phyloP scores from a whole-genome alignment of 306 rosid species.

The Dryas drummondii region DNA sequence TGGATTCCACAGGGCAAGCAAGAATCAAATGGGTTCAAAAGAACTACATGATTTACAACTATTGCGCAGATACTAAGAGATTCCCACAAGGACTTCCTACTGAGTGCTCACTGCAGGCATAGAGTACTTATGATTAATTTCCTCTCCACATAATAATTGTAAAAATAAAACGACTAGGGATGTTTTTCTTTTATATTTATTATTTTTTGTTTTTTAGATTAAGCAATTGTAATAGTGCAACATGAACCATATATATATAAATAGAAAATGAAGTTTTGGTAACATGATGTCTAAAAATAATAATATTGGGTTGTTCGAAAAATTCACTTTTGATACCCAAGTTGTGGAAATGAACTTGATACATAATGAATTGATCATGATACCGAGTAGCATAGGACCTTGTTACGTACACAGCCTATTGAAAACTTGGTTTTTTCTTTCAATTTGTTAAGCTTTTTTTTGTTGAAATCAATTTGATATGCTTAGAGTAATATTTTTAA shows the following conservation, averaged over 20 bases:
- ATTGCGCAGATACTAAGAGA: slow-evolving; percentile 16
- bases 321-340: too few species aligned
- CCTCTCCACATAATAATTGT: neutral
- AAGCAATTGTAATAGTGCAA: neutral
- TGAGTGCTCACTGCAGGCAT: slow-evolving; percentile 1
- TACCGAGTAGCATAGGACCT: too few species aligned
- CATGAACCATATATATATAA: neutral
- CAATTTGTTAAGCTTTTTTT: too few species aligned
- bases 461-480: too few species aligned
- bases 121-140: neutral
- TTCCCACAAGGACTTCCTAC: slow-evolving; percentile 19
- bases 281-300: too few species aligned
- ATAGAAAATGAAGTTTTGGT: too few species aligned
- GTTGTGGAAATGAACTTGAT: too few species aligned
- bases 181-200: neutral
- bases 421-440: too few species aligned
- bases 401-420: too few species aligned
- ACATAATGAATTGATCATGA: too few species aligned
- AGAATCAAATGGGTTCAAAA: slow-evolving; percentile 18
- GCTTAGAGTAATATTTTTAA: too few species aligned
- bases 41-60: slow-evolving; percentile 25
- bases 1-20: neutral
- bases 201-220: neutral
- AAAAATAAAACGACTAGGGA: neutral
- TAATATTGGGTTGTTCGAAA: too few species aligned